phyloP scores from a whole-genome alignment of 1,284 basidiomycete genomes.

The Schizopora paradoxa region DNA sequence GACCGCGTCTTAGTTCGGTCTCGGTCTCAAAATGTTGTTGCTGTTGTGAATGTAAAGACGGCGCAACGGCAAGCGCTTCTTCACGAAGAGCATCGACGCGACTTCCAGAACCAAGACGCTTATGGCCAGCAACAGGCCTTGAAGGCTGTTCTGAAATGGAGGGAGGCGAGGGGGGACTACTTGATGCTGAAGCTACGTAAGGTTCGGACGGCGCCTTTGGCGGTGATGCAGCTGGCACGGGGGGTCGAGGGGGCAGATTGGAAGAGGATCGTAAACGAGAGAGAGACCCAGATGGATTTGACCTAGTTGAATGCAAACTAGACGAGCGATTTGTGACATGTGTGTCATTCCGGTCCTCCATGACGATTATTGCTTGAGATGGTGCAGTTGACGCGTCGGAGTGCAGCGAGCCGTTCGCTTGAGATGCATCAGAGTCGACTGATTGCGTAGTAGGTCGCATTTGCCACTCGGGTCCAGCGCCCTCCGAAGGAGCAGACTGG shows the following conservation, averaged over 20 bases:
- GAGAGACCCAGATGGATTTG: conserved; percentile 28
- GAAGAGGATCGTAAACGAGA: conserved; percentile 36
- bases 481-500: no score
- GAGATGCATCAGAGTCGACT: conserved; percentile 3
- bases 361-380: neutral
- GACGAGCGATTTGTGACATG: conserved; percentile 6
- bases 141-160: conserved; percentile 32
- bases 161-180: conserved; percentile 13
- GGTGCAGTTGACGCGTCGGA: neutral
- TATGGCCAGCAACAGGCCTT: conserved; percentile 47
- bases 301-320: conserved; percentile 2
- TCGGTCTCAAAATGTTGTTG: conserved; percentile 27
- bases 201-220: conserved; percentile 29
- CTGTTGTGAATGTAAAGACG: conserved; percentile 21
- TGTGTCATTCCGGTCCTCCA: neutral
- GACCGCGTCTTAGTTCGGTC: conserved; percentile 3
- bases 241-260: conserved; percentile 45
- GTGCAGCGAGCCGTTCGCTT: neutral
- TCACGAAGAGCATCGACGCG: conserved; percentile 57
- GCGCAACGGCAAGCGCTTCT: conserved; percentile 42
- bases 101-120: conserved; percentile 49
- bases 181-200: conserved; percentile 22
- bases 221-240: conserved; percentile 23
- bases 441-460: conserved; percentile 11
- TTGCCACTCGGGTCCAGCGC: conserved; percentile 7